Evolutionary conservation across 768 basidiomycete genomes (phyloP).

Genomic region (Hortiboletus campestris): DNA sequence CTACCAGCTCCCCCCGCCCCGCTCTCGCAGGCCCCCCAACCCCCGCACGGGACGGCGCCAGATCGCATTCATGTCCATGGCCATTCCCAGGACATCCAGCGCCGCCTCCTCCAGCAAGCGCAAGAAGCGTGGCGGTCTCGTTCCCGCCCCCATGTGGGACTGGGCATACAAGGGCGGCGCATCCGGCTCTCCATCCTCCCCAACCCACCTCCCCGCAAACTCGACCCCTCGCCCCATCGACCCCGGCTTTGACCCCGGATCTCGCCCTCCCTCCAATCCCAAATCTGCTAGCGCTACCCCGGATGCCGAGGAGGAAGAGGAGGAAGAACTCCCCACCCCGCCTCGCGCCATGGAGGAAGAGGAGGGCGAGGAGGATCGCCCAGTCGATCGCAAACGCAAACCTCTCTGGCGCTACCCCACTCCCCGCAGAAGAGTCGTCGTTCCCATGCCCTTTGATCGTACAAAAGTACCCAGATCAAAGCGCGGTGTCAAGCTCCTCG

Average conservation of each 20-base stretch:
- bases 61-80: background rate
- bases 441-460: slow-evolving; percentile 19
- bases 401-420: background rate
- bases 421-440: slow-evolving; percentile 10
- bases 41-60: slow-evolving; percentile 12
- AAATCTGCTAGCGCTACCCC: slow-evolving; percentile 18
- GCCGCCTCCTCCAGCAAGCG: slow-evolving; percentile 28
- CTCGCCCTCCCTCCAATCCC: background rate
- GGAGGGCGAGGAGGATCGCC: slow-evolving; percentile 41
- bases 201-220: slow-evolving; percentile 2
- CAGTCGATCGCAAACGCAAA: slow-evolving; percentile 13
- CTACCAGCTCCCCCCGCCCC: slow-evolving; percentile 22
- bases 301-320: slow-evolving; percentile 39
- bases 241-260: background rate
- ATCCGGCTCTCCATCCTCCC: slow-evolving; percentile 10
- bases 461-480: slow-evolving; percentile 19
- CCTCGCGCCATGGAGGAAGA: slow-evolving; percentile 64
- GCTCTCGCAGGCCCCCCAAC: slow-evolving; percentile 12
- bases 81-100: background rate
- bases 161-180: slow-evolving; percentile 61
- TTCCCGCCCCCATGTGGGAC: slow-evolving; percentile 83
- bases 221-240: slow-evolving; percentile 2
- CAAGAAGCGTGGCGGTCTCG: slow-evolving; percentile 63
- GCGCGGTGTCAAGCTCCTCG: background rate
- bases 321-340: slow-evolving; percentile 43